Base-by-base conservation (phyloP, 148 eudicot species). In the Beta vulgaris region DNA sequence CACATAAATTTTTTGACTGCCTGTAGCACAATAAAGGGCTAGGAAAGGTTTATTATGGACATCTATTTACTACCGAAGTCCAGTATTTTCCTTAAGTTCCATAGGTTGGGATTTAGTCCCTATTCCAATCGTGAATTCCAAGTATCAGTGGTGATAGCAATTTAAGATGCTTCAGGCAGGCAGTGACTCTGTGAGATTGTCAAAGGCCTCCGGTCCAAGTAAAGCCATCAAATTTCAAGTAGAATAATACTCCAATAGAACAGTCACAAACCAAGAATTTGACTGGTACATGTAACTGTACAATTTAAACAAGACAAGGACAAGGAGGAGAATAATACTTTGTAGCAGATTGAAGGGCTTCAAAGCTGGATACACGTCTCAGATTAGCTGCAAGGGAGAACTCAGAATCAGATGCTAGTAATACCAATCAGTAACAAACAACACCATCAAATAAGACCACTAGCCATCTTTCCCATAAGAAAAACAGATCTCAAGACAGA, bases 331-430 rank as follows among this genome's bases (percentile, higher is more conserved):
- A 80, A 51, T 16, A 42, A 40, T 76, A 89, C 93, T 89, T 89
- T 49, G 91, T 81, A 21, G 87, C 86, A 28, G 86, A 87, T 54
- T 89, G 93, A 39, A 89, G 86, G 64, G 86, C 91, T 69, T 89
- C 93, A 85, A 89, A 80, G 76, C 93, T 89, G 72, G 93, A 87
- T 76, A 86, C 73, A 53, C 91, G 91, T 78, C 91, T 87, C 85
- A 89, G 37, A 78, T 89, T 86, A 66, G 88, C 93, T 89, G 89
- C 85, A 82, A 74, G 68, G 40, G 49, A 71, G 12, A 81, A 42
- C 34, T 67, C 32, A 72, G 43, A 36, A 31, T 77, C 69, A 80
- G 55, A 53, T 39, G 73, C 31, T 53, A 72, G 21, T 12, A 21
- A 4, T 14, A 35, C 19, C 26, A 28, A 43, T 34, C 34, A 43